Percentiles rank a stretch among this genome's conserved stretches.
These are phyloP conservation scores for Leccinum subrobustum DNA, from an alignment of 1,284 basidiomycete species.

Conservation along the genomic window DNA sequence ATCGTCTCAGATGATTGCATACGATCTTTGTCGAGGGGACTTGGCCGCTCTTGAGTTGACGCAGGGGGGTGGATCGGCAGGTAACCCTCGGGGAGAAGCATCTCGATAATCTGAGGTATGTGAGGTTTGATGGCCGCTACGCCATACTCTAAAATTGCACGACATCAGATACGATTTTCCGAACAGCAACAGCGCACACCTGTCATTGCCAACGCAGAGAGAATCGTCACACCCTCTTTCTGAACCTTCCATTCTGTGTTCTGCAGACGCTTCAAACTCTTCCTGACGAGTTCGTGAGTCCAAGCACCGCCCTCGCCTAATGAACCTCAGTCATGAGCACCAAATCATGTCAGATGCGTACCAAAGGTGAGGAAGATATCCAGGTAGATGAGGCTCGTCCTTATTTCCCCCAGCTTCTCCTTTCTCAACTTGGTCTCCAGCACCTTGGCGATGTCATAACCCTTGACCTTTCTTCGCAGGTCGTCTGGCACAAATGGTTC, in stretches of 20 bases:
- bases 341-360: neutral
- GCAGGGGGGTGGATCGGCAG: constrained; percentile 2
- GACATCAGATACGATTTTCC: neutral
- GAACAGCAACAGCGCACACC: constrained; percentile 1
- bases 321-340: neutral
- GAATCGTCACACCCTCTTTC: constrained; percentile 24
- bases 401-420: constrained; percentile 13
- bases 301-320: constrained; percentile 8
- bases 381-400: constrained; percentile 27
- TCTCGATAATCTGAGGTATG: constrained; percentile 16
- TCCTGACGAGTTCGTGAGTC: constrained; percentile 12
- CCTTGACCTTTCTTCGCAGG: constrained; percentile 15
- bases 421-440: constrained; percentile 16
- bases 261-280: constrained; percentile 12
- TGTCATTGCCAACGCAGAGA: constrained; percentile 24
- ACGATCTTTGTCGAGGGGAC: neutral
- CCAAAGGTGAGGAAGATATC: constrained; percentile 23
- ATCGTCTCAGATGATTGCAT: neutral
- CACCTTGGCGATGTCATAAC: constrained; percentile 16
- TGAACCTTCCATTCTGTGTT: constrained; percentile 18
- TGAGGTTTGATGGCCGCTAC: constrained; percentile 4
- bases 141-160: constrained; percentile 16
- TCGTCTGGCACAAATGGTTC: constrained; percentile 14
- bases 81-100: constrained; percentile 10
- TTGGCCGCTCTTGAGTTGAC: neutral